Base-by-base conservation (phyloP, 1,284 basidiomycete genomes). In the Ustilago vetiveriae region DNA sequence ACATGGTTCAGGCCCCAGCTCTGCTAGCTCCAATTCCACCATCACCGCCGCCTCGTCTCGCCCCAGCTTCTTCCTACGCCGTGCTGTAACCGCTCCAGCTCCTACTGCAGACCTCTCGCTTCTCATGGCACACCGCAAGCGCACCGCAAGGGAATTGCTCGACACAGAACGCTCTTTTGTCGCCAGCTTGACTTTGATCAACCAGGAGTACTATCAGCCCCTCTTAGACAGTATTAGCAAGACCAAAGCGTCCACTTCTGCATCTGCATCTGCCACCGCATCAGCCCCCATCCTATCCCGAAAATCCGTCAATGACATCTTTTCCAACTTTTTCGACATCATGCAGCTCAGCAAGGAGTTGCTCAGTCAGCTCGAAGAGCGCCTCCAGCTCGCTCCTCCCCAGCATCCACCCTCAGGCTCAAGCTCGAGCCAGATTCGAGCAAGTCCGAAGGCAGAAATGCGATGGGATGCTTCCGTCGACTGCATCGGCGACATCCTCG, bases 311-410 rank as follows among this genome's bases (percentile, higher is more conserved):
- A 88, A 87, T 3, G 86, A 88, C 16, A 85, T 94, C 43, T 95
- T 95, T 82, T 89, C 89, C 67, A 94, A 94, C 81, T 93, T 94
- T 76, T 88, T 90, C 78, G 92, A 94, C 83, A 93, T 95, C 41
- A 90, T 91, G 87, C 91, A 92, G 73, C 85, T 94, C 50, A 91
- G 92, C 82, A 88, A 87, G 46, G 88, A 90, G n/a, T 88, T 92
- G 76, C 87, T 89, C 62, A 83, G 86, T 14, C 86, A 88, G 4
- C 85, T 92, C 24, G 79, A 80, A 40, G 76, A 76, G 43, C 67
- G 80, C 8, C 36, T 81, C 7, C 63, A 65, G 10, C 3, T 93
- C n/a, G 17, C 43, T 3, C 24, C 21, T 91, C 79, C 40, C 22
- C 39, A 17, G 1, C 6, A 35, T 11, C 24, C 33, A 29, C 27